Base-by-base conservation (phyloP, 306 rosid species). In the Urtica urens region DNA sequence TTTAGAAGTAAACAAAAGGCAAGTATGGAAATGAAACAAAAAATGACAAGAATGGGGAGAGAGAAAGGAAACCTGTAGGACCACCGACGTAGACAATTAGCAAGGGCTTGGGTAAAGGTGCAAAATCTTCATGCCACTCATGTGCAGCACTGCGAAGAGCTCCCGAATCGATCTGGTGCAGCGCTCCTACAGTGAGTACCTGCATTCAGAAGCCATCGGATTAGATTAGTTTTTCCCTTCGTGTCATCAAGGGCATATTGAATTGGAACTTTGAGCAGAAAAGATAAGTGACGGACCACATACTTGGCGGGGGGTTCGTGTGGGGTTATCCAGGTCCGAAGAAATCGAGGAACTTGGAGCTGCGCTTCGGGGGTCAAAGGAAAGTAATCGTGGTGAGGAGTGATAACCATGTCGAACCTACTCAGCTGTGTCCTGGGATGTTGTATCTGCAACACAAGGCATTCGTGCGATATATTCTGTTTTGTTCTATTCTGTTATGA, bases 331-430 rank as follows among this genome's bases (percentile, higher is more conserved):
- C 99, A 90, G 51, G 65, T 80, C 49, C 47, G 74, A 54, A 90
- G 66, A 71, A 81, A 68, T 53, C 64, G 78, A 49, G 94, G 95
- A 71, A 90, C 70, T 71, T 81, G 87, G 67, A 77, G 68, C 52
- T 75, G 79, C 59, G 69, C 95, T 58, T 79, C 43, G 41, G 79
- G 70, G 43, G 94, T 90, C 73, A 81, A 70, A 51, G 99, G 79
- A 71, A 77, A 90, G 63, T 90, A 90, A 76, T 90, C 99, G 53
- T 90, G 99, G 50, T 33, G 72, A 51, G 99, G 95, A 5, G 95
- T 57, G 39, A 90, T 81, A 63, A 90, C 99, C 78, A 90, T 52
- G 63, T 90, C 99, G 51, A 85, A 81, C 62, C 99, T 78, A 69
- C 71, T 63, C 73, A 90, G 73, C 46, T 62, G 78, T 63, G 59